phyloP scores from a whole-genome alignment of 208 protist genomes.

The Crithidia expoeki region DNA sequence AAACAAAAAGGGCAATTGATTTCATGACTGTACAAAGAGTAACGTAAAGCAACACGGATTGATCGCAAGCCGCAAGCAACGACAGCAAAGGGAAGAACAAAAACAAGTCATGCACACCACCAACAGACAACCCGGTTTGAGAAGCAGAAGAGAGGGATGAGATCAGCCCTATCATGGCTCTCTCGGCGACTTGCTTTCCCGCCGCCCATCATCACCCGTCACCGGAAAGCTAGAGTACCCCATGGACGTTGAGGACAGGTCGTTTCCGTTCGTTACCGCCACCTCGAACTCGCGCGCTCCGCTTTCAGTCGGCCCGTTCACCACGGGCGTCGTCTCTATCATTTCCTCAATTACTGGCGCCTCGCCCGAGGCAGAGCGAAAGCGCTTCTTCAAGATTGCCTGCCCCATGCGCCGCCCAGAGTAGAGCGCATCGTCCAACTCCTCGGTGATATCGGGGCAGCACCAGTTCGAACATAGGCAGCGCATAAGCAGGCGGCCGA shows the following conservation, averaged over 20 bases:
- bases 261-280: constrained; percentile 3
- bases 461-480: constrained; percentile 37
- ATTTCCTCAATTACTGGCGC: constrained; percentile 31
- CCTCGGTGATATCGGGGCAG: constrained; percentile 15
- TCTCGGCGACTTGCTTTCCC: background rate
- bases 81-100: background rate
- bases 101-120: background rate
- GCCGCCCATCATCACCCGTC: background rate
- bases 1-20: too few relatives aligned
- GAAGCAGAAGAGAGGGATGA: background rate
- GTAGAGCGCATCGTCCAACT: constrained; percentile 25
- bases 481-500: constrained; percentile 29
- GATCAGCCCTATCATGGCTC: background rate
- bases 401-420: constrained; percentile 22
- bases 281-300: constrained; percentile 25
- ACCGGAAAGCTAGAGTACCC: background rate
- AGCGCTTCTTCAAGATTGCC: constrained; percentile 22
- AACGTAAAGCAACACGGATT: background rate
- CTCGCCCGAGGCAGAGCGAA: constrained; percentile 4
- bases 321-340: background rate
- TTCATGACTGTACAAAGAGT: background rate
- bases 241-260: constrained; percentile 7
- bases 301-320: background rate
- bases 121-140: background rate
- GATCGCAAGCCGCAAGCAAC: background rate